Conservation (phyloP, 1,139 yeast genomes). For the Candida albicans region DNA sequence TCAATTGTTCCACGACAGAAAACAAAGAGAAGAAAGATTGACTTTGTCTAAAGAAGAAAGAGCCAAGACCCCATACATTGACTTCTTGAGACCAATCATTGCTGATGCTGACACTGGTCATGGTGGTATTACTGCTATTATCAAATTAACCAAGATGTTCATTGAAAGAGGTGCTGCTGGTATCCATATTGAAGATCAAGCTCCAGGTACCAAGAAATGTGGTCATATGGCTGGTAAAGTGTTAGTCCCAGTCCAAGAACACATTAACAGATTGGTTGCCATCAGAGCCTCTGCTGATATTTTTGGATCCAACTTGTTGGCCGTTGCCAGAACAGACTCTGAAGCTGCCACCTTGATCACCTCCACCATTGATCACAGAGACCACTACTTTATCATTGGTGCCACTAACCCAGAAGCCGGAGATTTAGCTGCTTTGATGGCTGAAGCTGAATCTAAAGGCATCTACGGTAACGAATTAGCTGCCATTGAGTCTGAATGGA, state of each 20-base stretch:
- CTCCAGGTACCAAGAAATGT: conserved; percentile 98
- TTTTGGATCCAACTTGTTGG: conserved; percentile 79
- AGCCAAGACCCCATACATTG: conserved; percentile 62
- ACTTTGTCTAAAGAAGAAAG: conserved; percentile 60
- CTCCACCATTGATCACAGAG: conserved; percentile 91
- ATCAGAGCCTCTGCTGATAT: conserved; percentile 96
- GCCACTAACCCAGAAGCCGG: conserved; percentile 80
- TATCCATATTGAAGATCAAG: conserved; percentile 97
- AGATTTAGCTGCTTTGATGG: conserved; percentile 76
- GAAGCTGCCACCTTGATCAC: conserved; percentile 96
- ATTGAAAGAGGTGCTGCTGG: conserved; percentile 99
- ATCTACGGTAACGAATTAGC: conserved; percentile 69
- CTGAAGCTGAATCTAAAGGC: conserved; percentile 77
- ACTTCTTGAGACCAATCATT: conserved; percentile 89
- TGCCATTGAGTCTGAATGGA: conserved; percentile 81
- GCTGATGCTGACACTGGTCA: conserved; percentile 99
- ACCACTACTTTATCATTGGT: conserved; percentile 90
- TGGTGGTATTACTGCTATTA: conserved; percentile 96
- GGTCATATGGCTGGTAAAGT: conserved; percentile 99
- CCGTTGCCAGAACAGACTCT: conserved; percentile 94
- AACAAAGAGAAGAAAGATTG: conserved; percentile 86
- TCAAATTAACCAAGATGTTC: conserved; percentile 92
- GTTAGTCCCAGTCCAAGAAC: conserved; percentile 96
- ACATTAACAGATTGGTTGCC: conserved; percentile 88
- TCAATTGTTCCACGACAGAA: conserved; percentile 95